Conservation (phyloP, 768 basidiomycete genomes). For the Tulasnella sp. region DNA sequence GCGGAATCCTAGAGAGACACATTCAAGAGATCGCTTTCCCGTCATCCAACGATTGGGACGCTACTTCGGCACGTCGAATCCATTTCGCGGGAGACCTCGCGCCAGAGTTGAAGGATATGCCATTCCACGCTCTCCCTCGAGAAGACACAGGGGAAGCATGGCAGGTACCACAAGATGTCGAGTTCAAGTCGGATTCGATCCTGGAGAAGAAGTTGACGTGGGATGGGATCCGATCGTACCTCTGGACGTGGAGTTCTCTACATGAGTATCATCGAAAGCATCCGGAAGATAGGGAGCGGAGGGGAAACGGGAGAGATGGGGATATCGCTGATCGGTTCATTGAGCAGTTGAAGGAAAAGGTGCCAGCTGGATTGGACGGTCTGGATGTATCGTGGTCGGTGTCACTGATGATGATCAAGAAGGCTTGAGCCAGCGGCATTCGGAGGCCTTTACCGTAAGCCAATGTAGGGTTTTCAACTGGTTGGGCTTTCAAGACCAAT, state of each 20-base stretch:
- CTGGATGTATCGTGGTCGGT: constrained; percentile 27
- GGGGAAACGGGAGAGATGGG: constrained; percentile 17
- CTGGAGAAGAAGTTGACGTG: constrained; percentile 51
- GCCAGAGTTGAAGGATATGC: constrained; percentile 22
- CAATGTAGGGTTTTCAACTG: no score
- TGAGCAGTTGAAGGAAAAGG: constrained; percentile 11
- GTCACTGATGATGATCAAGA: constrained; percentile 26
- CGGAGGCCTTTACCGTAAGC: no score
- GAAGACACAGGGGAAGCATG: not conserved
- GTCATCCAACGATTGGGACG: constrained; percentile 19
- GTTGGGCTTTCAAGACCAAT: no score
- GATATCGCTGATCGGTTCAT: constrained; percentile 22
- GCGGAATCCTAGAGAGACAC: constrained; percentile 60
- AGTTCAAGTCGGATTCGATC: constrained; percentile 28
- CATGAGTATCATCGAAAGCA: constrained; percentile 53
- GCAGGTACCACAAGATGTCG: not conserved
- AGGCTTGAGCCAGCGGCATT: not conserved
- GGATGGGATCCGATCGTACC: constrained; percentile 54
- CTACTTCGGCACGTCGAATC: constrained; percentile 19
- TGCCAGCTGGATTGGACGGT: constrained; percentile 15
- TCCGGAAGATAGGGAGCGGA: constrained; percentile 39
- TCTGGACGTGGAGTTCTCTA: constrained; percentile 59
- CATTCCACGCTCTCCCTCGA: not conserved
- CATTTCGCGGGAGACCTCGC: constrained; percentile 32
- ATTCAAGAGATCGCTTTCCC: constrained; percentile 50